phyloP scores from a whole-genome alignment of 2,329 filamentous ascomycete genomes.

The Reticulascus tulasneorum region DNA sequence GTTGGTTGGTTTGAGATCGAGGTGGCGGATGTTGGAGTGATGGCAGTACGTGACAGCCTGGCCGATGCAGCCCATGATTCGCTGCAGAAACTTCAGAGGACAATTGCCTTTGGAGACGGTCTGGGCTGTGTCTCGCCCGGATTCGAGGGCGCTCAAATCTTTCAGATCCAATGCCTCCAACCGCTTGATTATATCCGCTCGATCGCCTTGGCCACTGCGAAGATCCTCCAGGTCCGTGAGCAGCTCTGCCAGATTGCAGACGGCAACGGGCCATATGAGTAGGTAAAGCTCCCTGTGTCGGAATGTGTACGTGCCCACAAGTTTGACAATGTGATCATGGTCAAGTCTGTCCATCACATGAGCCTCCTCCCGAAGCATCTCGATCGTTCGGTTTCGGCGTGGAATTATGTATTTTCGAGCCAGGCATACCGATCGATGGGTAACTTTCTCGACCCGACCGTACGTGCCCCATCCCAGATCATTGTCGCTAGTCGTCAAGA shows the following conservation, averaged over 20 bases:
- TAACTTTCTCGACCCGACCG: constrained; percentile 40
- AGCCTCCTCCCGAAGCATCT: constrained; percentile 40
- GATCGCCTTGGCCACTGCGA: constrained; percentile 31
- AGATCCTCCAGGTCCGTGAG: constrained; percentile 39
- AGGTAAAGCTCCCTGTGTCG: constrained; percentile 37
- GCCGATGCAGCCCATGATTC: constrained; percentile 41
- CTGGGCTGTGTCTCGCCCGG: constrained; percentile 11
- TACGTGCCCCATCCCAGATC: constrained; percentile 40
- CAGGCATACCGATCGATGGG: constrained; percentile 35
- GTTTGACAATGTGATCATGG: constrained; percentile 43
- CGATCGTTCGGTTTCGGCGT: constrained; percentile 31
- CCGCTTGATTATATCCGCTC: constrained; percentile 34
- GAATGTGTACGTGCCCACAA: constrained; percentile 43
- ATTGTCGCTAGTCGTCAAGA: constrained; percentile 18
- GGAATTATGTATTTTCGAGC: constrained; percentile 40
- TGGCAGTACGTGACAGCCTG: constrained; percentile 39
- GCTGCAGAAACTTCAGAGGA: constrained; percentile 37
- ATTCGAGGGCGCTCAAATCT: constrained; percentile 31
- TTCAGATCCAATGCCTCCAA: constrained; percentile 33
- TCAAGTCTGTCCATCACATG: constrained; percentile 43
- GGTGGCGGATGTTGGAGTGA: constrained; percentile 37
- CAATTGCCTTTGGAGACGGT: constrained; percentile 17
- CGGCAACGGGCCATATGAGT: constrained; percentile 43
- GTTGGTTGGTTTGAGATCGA: constrained; percentile 45
- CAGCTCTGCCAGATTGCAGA: constrained; percentile 39